Conservation (phyloP, 768 basidiomycete species). For the Butyriboletus loyo region DNA sequence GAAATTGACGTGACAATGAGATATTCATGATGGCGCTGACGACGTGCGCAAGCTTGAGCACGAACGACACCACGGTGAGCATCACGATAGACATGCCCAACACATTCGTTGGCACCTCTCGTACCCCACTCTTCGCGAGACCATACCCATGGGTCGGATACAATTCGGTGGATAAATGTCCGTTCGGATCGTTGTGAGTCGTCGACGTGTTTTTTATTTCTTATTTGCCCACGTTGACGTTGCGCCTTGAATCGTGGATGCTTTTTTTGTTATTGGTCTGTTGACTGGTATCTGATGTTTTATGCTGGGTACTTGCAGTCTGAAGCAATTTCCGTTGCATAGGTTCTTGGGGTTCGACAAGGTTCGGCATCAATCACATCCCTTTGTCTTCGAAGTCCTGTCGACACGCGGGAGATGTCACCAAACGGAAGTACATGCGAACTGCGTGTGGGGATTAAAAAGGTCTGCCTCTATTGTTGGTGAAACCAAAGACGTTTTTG, state of each 20-base stretch:
- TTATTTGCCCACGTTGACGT: not conserved
- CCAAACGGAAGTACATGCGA: conserved; percentile 60
- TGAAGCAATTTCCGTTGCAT: conserved; percentile 68
- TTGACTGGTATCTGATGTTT: not conserved
- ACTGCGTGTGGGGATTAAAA: conserved; percentile 68
- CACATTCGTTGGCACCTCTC: conserved; percentile 59
- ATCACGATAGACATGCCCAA: conserved; percentile 58
- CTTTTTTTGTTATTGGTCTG: not conserved
- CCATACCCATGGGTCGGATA: conserved; percentile 42
- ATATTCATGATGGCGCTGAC: not conserved
- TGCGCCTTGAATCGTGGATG: not conserved
- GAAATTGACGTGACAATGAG: not conserved
- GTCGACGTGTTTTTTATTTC: not conserved
- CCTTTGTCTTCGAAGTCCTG: conserved; percentile 63
- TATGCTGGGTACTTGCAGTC: conserved; percentile 33
- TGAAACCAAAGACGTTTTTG: not conserved
- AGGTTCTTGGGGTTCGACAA: conserved; percentile 56
- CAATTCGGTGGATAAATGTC: conserved; percentile 62
- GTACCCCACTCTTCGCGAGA: conserved; percentile 74
- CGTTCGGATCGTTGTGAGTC: conserved; percentile 82
- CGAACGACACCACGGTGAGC: not conserved
- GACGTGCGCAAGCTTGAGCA: not conserved
- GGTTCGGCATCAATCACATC: conserved; percentile 50
- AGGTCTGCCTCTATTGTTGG: conserved; percentile 40
- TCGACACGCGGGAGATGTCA: conserved; percentile 65